These are phyloP conservation scores for Stemphylium vesicarium DNA, from an alignment of 2,329 filamentous ascomycete genomes.

Conservation along the genomic window DNA sequence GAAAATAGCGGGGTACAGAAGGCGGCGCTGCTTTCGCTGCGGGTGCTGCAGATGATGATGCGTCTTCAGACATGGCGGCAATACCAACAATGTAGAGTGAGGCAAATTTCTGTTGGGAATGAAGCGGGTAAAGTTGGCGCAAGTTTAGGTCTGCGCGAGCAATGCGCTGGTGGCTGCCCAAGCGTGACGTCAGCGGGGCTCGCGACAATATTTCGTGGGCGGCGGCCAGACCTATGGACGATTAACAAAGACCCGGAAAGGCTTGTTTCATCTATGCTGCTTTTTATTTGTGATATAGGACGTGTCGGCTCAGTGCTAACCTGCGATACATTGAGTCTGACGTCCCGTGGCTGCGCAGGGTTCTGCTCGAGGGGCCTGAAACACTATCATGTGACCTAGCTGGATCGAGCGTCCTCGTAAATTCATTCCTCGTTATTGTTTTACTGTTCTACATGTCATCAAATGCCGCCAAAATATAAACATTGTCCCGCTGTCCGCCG, in stretches of 20 bases:
- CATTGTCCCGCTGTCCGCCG: background rate
- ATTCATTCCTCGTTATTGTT: background rate
- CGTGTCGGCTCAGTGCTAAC: too few relatives aligned
- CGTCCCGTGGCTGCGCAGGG: too few relatives aligned
- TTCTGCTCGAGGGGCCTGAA: too few relatives aligned
- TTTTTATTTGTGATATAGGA: too few relatives aligned
- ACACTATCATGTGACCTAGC: too few relatives aligned
- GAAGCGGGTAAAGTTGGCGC: slow-evolving; percentile 7
- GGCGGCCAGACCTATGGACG: background rate
- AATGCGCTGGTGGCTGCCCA: slow-evolving; percentile 13
- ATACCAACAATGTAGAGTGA: background rate
- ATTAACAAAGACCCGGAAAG: too few relatives aligned
- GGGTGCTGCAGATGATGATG: slow-evolving; percentile 17
- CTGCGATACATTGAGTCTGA: too few relatives aligned
- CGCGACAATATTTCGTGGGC: background rate
- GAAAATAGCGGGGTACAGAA: slow-evolving; percentile 51
- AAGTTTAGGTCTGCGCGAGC: slow-evolving; percentile 6
- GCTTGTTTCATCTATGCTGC: too few relatives aligned
- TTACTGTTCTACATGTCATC: background rate
- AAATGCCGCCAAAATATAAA: too few relatives aligned
- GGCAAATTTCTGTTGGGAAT: slow-evolving; percentile 1
- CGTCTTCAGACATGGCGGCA: slow-evolving; percentile 38
- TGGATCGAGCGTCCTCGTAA: too few relatives aligned
- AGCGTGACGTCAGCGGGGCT: slow-evolving; percentile 26
- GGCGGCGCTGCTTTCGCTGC: slow-evolving; percentile 28